A percentile compares a stretch with the other conserved stretches of the same genome.
These are phyloP conservation scores for Huntiella omanensis DNA, from an alignment of 2,329 filamentous ascomycete species.

Conservation along the genomic window DNA sequence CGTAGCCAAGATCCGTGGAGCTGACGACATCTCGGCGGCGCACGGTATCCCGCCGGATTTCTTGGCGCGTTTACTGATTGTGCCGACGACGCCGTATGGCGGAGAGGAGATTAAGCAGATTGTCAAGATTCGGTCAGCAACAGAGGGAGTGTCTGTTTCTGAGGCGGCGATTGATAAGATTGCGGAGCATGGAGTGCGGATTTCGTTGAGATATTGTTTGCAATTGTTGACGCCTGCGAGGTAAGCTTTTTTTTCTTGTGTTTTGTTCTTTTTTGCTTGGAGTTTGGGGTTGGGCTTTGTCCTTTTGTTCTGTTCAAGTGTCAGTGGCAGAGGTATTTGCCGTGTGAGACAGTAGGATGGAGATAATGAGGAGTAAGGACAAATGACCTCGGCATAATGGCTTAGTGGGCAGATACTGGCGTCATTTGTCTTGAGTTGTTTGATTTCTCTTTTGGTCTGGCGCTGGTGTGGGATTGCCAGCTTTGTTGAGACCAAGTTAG, in stretches of 20 bases:
- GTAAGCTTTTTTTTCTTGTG: slow-evolving; percentile 22
- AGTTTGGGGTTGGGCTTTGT: background rate
- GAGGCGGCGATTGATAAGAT: slow-evolving; percentile 77
- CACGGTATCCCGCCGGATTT: slow-evolving; percentile 93
- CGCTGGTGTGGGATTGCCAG: too few relatives aligned
- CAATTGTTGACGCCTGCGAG: slow-evolving; percentile 77
- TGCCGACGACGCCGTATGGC: slow-evolving; percentile 81
- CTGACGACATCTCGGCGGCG: slow-evolving; percentile 60
- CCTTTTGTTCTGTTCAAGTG: background rate
- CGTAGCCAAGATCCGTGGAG: slow-evolving; percentile 80
- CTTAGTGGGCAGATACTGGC: too few relatives aligned
- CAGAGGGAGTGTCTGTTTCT: slow-evolving; percentile 60
- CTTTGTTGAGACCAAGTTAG: too few relatives aligned
- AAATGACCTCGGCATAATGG: too few relatives aligned
- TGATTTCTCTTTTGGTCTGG: too few relatives aligned
- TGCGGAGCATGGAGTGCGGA: slow-evolving; percentile 66
- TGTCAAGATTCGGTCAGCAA: slow-evolving; percentile 64
- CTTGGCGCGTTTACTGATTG: slow-evolving; percentile 80
- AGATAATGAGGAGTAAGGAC: too few relatives aligned
- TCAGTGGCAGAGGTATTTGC: background rate
- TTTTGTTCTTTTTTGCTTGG: slow-evolving; percentile 5
- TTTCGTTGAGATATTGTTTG: slow-evolving; percentile 81
- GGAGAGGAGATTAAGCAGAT: slow-evolving; percentile 84
- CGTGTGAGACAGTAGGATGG: background rate
- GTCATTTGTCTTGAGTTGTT: too few relatives aligned